Conservation (phyloP, 306 rosid species). For the Hippophae gyantsensis region DNA sequence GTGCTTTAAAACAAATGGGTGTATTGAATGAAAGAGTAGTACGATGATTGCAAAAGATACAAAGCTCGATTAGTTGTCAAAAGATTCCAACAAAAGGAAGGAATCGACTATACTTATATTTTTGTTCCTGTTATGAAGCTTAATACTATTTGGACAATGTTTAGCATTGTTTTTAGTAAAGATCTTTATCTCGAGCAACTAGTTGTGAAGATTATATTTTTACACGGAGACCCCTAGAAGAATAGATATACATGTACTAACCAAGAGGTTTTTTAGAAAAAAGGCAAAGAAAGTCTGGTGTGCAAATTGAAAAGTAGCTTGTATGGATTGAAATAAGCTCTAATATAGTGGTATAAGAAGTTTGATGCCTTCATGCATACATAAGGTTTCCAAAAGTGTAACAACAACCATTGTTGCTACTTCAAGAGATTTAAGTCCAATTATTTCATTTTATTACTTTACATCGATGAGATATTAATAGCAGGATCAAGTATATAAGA, state of each 20-base stretch:
- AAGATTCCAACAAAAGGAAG: background rate
- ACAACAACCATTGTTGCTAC: too few relatives aligned
- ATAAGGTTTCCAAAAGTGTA: background rate
- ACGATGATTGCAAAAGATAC: background rate
- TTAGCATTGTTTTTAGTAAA: too few relatives aligned
- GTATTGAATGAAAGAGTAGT: background rate
- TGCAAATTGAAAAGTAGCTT: background rate
- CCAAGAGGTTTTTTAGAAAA: background rate
- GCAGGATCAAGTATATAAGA: background rate
- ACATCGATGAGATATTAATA: too few relatives aligned
- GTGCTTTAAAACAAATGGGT: background rate
- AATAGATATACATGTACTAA: background rate
- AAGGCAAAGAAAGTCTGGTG: background rate
- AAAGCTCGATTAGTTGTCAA: background rate
- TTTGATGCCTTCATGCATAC: background rate
- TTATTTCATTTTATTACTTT: too few relatives aligned
- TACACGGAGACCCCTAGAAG: background rate
- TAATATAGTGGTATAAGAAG: background rate
- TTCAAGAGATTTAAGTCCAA: background rate
- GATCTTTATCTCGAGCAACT: too few relatives aligned
- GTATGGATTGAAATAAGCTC: background rate
- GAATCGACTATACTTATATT: background rate
- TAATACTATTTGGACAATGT: too few relatives aligned
- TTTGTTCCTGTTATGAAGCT: background rate
- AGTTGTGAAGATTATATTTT: too few relatives aligned